phyloP scores from a whole-genome alignment of 1,284 basidiomycete species.

The Cutaneotrichosporon daszewskae region DNA sequence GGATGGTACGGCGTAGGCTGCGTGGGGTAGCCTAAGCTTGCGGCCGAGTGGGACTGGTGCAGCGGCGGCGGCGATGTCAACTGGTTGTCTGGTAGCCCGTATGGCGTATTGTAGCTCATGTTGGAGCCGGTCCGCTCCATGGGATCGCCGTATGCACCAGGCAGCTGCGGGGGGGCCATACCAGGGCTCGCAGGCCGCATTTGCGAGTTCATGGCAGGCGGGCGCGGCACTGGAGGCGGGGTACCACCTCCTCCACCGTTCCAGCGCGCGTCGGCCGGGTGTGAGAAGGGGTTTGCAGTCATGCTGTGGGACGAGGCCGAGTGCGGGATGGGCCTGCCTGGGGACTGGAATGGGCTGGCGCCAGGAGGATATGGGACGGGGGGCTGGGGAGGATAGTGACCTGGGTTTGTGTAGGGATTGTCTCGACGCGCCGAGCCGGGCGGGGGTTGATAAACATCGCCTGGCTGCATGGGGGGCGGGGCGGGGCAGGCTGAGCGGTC shows the following conservation, averaged over 20 bases:
- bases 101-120: slow-evolving; percentile 9
- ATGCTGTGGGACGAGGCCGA: no score
- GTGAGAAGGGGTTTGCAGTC: slow-evolving; percentile 11
- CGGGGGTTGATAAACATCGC: slow-evolving; percentile 11
- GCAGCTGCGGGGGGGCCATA: neutral
- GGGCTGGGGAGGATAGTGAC: neutral
- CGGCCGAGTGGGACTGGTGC: slow-evolving; percentile 10
- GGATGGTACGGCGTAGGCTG: neutral
- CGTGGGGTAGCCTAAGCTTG: slow-evolving; percentile 3
- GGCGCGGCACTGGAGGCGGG: slow-evolving; percentile 4
- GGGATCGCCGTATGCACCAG: neutral
- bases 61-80: slow-evolving; percentile 37
- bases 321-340: no score
- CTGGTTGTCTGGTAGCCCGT: slow-evolving; percentile 23
- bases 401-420: neutral
- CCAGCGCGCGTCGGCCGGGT: slow-evolving; percentile 4
- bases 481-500: no score
- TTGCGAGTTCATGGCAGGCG: no score
- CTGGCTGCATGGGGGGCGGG: slow-evolving; percentile 8
- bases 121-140: neutral
- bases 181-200: no score
- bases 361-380: neutral
- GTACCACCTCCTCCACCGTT: slow-evolving; percentile 1
- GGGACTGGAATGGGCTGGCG: no score
- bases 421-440: slow-evolving; percentile 1